Evolutionary conservation across 345 rosid species (phyloP).

Genomic region (Anacardium occidentale): DNA sequence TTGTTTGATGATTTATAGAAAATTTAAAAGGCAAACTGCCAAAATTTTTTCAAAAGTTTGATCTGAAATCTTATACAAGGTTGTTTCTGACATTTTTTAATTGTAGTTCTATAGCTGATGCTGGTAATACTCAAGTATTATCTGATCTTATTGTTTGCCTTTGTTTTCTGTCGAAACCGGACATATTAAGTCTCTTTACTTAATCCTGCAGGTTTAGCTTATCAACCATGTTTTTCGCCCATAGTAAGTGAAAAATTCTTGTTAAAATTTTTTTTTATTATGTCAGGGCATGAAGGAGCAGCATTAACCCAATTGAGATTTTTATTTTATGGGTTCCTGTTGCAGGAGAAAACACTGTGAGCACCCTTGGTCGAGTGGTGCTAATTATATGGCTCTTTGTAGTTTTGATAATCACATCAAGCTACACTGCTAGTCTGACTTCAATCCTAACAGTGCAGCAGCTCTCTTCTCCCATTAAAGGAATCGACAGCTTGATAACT

Average conservation of each 20-base stretch:
- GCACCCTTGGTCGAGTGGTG: conserved; percentile 82
- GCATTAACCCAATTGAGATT: conserved; percentile 26
- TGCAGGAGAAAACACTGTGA: conserved; percentile 81
- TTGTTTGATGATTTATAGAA: background rate
- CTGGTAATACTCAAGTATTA: background rate
- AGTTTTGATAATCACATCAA: conserved; percentile 86
- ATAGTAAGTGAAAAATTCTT: conserved; percentile 54
- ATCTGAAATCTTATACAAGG: background rate
- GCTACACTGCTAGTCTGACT: conserved; percentile 95
- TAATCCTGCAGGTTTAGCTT: conserved; percentile 88
- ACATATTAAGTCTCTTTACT: conserved; percentile 20
- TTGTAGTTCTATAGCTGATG: background rate
- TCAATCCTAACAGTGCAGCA: conserved; percentile 93
- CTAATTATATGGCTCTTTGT: conserved; percentile 90
- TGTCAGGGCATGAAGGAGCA: background rate
- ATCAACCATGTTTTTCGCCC: conserved; percentile 89
- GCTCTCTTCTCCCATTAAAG: conserved; percentile 74
- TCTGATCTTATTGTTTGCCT: background rate
- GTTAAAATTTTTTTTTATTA: background rate
- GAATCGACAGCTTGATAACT: conserved; percentile 65
- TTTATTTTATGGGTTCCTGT: conserved; percentile 21
- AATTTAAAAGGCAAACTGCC: background rate
- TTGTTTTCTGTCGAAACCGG: background rate
- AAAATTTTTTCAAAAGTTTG: background rate
- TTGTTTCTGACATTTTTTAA: background rate